Percentiles rank a stretch among this genome's conserved stretches.
These are phyloP conservation scores for Daldinia sp. DNA, from an alignment of 2,329 filamentous ascomycete species.

Conservation along the genomic window DNA sequence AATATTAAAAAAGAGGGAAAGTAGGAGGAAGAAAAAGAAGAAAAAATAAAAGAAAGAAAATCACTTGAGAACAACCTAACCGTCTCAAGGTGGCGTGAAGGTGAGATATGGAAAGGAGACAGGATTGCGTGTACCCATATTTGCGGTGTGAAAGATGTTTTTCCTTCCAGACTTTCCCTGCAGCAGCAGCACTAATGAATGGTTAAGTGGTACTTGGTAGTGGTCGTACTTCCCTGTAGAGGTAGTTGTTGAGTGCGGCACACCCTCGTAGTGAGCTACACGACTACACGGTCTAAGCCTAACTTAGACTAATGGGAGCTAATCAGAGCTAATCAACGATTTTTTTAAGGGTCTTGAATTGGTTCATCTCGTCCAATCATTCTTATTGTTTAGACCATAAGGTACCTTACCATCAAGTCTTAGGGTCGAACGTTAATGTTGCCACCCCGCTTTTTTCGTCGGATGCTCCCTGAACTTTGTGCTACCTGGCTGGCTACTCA, in stretches of 20 bases:
- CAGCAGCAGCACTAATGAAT: constrained; percentile 6
- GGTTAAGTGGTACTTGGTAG: not conserved
- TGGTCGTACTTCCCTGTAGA: not conserved
- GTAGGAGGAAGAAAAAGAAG: not conserved
- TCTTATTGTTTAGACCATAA: constrained; percentile 23
- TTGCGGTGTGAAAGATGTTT: constrained; percentile 39
- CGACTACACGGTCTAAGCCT: constrained; percentile 18
- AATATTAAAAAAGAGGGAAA: constrained; percentile 6
- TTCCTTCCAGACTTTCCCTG: constrained; percentile 19
- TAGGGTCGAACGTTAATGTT: constrained; percentile 35
- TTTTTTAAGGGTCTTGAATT: constrained; percentile 36
- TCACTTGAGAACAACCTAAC: constrained; percentile 1
- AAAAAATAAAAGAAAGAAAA: constrained; percentile 9
- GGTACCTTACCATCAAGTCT: constrained; percentile 2
- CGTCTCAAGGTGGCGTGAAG: constrained; percentile 25
- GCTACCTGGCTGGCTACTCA: not conserved
- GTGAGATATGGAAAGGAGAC: constrained; percentile 32
- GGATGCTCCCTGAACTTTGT: constrained; percentile 25
- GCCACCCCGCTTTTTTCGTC: constrained; percentile 24
- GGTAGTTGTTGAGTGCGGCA: constrained; percentile 2
- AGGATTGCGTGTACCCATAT: constrained; percentile 34
- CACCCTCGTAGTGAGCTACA: not conserved
- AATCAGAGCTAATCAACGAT: constrained; percentile 18
- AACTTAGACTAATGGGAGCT: constrained; percentile 11
- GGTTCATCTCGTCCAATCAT: constrained; percentile 40